Evolutionary conservation across 2,329 filamentous ascomycete genomes (phyloP).

Genomic region (Tolypocladium guangdongense): DNA sequence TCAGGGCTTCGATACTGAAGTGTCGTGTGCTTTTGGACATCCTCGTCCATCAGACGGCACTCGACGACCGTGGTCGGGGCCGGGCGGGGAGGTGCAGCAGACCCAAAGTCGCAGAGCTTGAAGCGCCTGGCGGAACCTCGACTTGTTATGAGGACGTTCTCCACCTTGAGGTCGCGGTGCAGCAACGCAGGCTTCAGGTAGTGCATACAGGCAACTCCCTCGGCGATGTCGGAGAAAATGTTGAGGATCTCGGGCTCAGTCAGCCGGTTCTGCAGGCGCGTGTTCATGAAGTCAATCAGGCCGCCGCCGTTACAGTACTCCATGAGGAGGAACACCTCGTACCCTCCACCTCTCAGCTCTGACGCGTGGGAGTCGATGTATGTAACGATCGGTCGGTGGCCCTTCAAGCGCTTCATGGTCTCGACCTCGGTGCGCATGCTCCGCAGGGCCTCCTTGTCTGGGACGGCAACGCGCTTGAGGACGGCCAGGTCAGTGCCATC

Average conservation of each 20-base stretch:
- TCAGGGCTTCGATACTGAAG: constrained; percentile 96
- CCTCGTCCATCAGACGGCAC: constrained; percentile 87
- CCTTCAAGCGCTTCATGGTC: constrained; percentile 99
- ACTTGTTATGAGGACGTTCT: constrained; percentile 85
- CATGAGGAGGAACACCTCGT: constrained; percentile 97
- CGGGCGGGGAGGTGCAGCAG: constrained; percentile 70
- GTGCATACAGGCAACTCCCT: constrained; percentile 97
- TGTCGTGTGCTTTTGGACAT: constrained; percentile 93
- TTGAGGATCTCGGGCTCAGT: constrained; percentile 96
- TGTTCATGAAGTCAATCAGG: constrained; percentile 99
- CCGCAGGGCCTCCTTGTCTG: constrained; percentile 86
- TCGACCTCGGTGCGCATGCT: constrained; percentile 98
- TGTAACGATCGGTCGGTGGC: constrained; percentile 89
- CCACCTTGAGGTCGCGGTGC: constrained; percentile 92
- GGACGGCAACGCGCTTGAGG: constrained; percentile 89
- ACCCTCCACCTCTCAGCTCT: constrained; percentile 82
- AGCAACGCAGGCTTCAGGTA: constrained; percentile 90
- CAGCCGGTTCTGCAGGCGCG: constrained; percentile 84
- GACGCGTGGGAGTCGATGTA: constrained; percentile 98
- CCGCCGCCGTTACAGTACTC: constrained; percentile 93
- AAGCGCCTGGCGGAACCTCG: constrained; percentile 60
- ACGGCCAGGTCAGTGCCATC: constrained; percentile 74
- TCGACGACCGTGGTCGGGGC: constrained; percentile 81
- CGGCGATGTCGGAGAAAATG: constrained; percentile 92
- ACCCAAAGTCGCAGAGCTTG: constrained; percentile 98